Conservation (phyloP, 2,329 filamentous ascomycete genomes). For the Zymoseptoria tritici region DNA sequence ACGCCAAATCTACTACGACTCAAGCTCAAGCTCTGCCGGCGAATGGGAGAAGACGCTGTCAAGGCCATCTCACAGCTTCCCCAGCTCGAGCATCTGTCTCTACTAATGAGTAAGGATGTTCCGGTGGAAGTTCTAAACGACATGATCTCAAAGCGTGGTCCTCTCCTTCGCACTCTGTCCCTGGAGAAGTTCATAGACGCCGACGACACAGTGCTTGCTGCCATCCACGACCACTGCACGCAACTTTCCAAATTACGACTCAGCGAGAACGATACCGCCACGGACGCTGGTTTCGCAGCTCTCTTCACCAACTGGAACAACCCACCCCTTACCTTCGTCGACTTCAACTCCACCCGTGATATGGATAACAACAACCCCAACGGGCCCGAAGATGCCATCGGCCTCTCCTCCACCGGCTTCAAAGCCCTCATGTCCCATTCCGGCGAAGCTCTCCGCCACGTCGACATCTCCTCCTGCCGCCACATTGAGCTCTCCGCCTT, state of each 20-base stretch:
- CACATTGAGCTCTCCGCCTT: constrained; percentile 70
- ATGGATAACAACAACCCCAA: constrained; percentile 64
- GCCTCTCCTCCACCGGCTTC: constrained; percentile 70
- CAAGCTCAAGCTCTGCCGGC: constrained; percentile 75
- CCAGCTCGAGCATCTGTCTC: constrained; percentile 64
- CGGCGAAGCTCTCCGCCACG: constrained; percentile 52
- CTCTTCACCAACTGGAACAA: constrained; percentile 76
- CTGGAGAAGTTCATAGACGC: constrained; percentile 60
- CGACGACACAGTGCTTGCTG: constrained; percentile 62
- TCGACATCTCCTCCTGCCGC: constrained; percentile 79
- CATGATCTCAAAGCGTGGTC: constrained; percentile 57
- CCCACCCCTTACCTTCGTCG: constrained; percentile 59
- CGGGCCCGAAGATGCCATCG: constrained; percentile 55
- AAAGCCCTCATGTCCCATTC: constrained; percentile 78
- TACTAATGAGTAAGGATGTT: constrained; percentile 57
- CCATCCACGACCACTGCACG: constrained; percentile 63
- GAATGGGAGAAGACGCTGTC: constrained; percentile 60
- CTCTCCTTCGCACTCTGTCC: constrained; percentile 66
- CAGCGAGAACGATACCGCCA: constrained; percentile 66
- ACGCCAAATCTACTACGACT: constrained; percentile 66
- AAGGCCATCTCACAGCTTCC: constrained; percentile 53
- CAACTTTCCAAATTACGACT: constrained; percentile 71
- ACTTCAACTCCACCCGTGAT: constrained; percentile 71
- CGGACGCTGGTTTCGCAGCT: constrained; percentile 62
- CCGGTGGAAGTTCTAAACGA: constrained; percentile 51